Conservation (phyloP, 345 rosid genomes). For the Isatis tinctoria region DNA sequence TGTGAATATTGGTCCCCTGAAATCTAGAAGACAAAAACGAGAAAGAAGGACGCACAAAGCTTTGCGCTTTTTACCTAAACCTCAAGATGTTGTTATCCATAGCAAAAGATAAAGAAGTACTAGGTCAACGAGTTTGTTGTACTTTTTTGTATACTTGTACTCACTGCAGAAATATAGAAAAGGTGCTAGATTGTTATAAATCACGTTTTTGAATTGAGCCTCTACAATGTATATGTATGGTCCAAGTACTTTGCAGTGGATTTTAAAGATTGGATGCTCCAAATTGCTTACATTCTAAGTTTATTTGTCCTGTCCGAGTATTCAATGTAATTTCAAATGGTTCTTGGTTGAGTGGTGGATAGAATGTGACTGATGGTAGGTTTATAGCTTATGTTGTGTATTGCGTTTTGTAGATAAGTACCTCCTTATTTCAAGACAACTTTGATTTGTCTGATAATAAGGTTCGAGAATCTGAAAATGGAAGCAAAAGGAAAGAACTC, state of each 20-base stretch:
- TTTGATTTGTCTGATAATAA: too few relatives aligned
- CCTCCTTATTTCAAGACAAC: too few relatives aligned
- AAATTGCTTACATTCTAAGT: background rate
- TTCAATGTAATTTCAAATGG: background rate
- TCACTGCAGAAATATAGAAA: background rate
- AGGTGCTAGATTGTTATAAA: background rate
- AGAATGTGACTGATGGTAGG: background rate
- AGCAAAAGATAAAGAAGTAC: background rate
- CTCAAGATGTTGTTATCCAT: background rate
- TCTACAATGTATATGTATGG: background rate
- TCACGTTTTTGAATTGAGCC: background rate
- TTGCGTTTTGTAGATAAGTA: background rate
- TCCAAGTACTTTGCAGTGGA: background rate
- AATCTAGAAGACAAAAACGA: slow-evolving; percentile 8
- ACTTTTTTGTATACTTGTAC: background rate
- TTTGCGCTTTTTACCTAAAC: background rate
- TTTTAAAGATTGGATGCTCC: background rate
- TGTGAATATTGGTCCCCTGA: slow-evolving; percentile 26
- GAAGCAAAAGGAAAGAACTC: too few relatives aligned
- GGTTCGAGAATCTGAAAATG: too few relatives aligned
- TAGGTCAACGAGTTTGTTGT: slow-evolving; percentile 1
- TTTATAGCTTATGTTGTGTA: background rate
- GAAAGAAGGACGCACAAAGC: background rate
- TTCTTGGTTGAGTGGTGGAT: background rate
- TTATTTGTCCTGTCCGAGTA: background rate